Base-by-base conservation (phyloP, 495 filamentous ascomycete genomes). In the Patellaria atrata region DNA sequence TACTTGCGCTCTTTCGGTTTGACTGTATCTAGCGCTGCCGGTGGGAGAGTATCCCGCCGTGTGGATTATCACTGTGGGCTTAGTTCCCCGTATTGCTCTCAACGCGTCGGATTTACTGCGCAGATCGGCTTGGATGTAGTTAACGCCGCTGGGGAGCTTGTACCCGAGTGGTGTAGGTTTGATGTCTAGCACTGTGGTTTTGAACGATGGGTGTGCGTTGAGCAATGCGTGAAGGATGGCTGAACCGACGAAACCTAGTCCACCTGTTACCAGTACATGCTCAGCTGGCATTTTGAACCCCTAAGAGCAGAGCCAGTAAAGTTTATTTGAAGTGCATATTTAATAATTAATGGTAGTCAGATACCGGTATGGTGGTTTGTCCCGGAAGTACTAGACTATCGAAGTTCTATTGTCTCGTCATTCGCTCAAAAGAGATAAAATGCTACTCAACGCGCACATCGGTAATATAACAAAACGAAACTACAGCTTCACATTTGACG, bases 221-320 rank as follows among this genome's bases (percentile, higher is more conserved):
- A 43, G 23, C 15, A 59, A 44, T 5, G 45, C 44, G 24, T 40
- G 25, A 4, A 58, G 46, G 19, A 61, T 53, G 13, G 35, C 45
- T 1, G 39, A 38, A 14, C 54, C 58, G 7, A 61, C 38, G 44
- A 59, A 61, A 8, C 58, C 58, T 20, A 47, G 48, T 14, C 54
- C 58, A 14, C 58, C 58, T 4, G 58, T 61, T 14, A 61, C 41
- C 5, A 61, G 45, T 12, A 61, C 35, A 7, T 33, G 47, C 14
- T 30, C 33, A 23, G 2, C 24, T 17, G 23, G 35, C 40, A 44
- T 43, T n/a, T n/a, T n/a, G n/a, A n/a, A n/a, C n/a, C n/a, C n/a
- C n/a, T n/a, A n/a, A n/a, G n/a, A n/a, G n/a, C n/a, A n/a, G n/a
- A n/a, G n/a, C n/a, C n/a, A n/a, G n/a, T n/a, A n/a, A n/a, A n/a